Percentiles rank a stretch among this genome's conserved stretches.
These are phyloP conservation scores for Phytopythium montanum DNA, from an alignment of 352 stramenopile species.

Conservation along the genomic window DNA sequence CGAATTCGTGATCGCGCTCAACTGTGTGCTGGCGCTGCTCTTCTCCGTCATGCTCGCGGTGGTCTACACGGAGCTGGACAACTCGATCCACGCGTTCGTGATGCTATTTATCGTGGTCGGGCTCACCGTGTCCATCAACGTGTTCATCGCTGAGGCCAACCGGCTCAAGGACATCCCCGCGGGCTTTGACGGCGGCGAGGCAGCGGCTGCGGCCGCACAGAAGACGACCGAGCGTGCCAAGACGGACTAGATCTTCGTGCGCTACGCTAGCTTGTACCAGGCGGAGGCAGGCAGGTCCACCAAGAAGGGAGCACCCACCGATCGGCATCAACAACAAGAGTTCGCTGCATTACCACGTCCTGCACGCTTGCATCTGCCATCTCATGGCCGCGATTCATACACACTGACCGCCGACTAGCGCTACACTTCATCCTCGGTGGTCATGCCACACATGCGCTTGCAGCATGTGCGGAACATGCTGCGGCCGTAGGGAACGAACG, in stretches of 20 bases:
- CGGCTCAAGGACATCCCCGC: slow-evolving; percentile 43
- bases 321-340: not conserved
- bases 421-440: slow-evolving; percentile 52
- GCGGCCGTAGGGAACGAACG: slow-evolving; percentile 87
- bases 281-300: no score
- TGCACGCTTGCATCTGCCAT: not conserved
- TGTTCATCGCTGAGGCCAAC: slow-evolving; percentile 81
- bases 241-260: slow-evolving; percentile 40
- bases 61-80: slow-evolving; percentile 77
- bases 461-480: slow-evolving; percentile 60
- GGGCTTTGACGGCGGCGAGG: not conserved
- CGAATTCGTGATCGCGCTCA: slow-evolving; percentile 73
- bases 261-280: no score
- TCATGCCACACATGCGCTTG: slow-evolving; percentile 50
- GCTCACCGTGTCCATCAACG: slow-evolving; percentile 83
- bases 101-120: slow-evolving; percentile 83
- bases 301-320: not conserved
- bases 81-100: slow-evolving; percentile 81
- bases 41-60: slow-evolving; percentile 71
- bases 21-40: slow-evolving; percentile 62
- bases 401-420: not conserved
- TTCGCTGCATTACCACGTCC: not conserved
- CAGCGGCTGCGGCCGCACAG: slow-evolving; percentile 11
- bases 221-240: slow-evolving; percentile 30
- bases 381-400: not conserved